phyloP scores from a whole-genome alignment of 108 stramenopile genomes.

The Stephanodiscus triporus region DNA sequence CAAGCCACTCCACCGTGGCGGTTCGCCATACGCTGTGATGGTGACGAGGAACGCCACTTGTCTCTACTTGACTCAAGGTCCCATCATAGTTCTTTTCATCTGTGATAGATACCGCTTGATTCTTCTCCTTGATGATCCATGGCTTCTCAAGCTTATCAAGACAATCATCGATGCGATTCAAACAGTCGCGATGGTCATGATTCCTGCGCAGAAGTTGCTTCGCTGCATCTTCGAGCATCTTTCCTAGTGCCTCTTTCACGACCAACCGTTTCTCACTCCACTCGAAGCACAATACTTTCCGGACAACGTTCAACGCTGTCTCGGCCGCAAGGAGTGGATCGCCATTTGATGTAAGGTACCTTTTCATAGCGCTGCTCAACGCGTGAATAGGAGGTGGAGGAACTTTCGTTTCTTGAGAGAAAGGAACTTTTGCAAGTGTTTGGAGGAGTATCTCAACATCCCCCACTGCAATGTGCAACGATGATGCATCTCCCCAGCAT shows the following conservation, averaged over 20 bases:
- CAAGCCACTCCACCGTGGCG: slow-evolving; percentile 19
- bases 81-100: neutral
- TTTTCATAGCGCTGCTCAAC: slow-evolving; percentile 4
- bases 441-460: slow-evolving; percentile 16
- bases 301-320: slow-evolving; percentile 20
- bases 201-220: slow-evolving; percentile 14
- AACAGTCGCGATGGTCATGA: slow-evolving; percentile 25
- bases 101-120: neutral
- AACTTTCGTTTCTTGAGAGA: slow-evolving; percentile 10
- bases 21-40: slow-evolving; percentile 23
- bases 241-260: slow-evolving; percentile 10
- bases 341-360: neutral
- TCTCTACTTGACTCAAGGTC: neutral
- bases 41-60: slow-evolving; percentile 10
- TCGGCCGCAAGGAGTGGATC: slow-evolving; percentile 27
- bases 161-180: slow-evolving; percentile 20
- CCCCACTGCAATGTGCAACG: slow-evolving; percentile 4
- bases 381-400: slow-evolving; percentile 16
- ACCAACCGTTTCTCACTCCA: slow-evolving; percentile 24
- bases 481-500: slow-evolving; percentile 23
- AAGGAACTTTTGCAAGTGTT: slow-evolving; percentile 30
- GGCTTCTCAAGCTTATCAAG: slow-evolving; percentile 28
- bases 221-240: slow-evolving; percentile 14
- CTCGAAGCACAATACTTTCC: slow-evolving; percentile 22
- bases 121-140: slow-evolving; percentile 31